These are phyloP conservation scores for Coniochaeta sp. DNA, from an alignment of 2,329 filamentous ascomycete genomes.

Conservation along the genomic window DNA sequence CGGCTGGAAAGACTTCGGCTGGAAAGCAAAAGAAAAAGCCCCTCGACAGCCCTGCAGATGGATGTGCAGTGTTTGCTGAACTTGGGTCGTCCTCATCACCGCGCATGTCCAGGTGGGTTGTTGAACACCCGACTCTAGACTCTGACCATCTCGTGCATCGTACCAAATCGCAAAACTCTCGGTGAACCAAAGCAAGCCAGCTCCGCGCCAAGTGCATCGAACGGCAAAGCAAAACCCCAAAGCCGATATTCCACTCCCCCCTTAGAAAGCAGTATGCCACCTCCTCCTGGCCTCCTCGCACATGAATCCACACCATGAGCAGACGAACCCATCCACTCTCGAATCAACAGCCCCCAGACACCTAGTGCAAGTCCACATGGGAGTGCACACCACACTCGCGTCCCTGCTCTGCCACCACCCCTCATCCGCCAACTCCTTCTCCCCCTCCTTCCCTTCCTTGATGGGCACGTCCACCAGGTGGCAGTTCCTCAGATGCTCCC, in stretches of 20 bases:
- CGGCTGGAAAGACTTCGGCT: no score
- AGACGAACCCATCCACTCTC: background rate
- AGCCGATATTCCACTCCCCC: background rate
- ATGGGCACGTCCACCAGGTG: background rate
- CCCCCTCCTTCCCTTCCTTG: background rate
- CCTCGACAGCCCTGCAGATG: background rate
- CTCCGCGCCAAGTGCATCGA: background rate
- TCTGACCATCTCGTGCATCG: no score
- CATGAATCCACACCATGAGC: background rate
- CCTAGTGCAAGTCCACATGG: background rate
- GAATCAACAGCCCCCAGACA: background rate
- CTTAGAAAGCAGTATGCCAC: background rate
- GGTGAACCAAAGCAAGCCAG: background rate
- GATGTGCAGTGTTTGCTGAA: background rate
- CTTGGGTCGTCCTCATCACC: background rate
- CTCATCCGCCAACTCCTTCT: background rate
- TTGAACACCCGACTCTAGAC: background rate
- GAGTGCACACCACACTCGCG: background rate
- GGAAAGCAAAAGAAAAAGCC: background rate
- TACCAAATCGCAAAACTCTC: background rate
- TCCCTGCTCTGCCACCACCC: background rate
- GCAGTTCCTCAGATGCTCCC: background rate
- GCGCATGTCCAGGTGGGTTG: background rate
- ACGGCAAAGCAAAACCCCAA: background rate
- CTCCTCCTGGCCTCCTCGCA: background rate